Percentiles rank a stretch among this genome's conserved stretches.
Evolutionary conservation across 176 grass and related monocot genomes (phyloP).

Genomic region (Oryza longistaminata): DNA sequence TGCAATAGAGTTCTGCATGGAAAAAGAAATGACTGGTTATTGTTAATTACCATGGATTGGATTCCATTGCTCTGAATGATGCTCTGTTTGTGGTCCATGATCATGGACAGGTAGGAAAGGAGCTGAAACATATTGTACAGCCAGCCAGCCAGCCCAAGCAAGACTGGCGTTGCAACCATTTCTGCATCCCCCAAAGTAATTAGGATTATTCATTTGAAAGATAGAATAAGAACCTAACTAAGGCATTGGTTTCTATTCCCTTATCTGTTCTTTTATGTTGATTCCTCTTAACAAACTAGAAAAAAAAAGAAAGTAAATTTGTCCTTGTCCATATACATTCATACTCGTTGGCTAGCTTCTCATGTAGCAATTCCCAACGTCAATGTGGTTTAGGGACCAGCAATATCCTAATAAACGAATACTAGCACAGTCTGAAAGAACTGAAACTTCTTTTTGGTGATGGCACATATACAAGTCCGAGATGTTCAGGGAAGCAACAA

Average conservation of each 20-base stretch:
- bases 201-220: neutral
- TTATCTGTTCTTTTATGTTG: neutral
- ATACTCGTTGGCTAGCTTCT: neutral
- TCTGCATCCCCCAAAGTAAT: neutral
- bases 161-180: constrained; percentile 3
- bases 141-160: constrained; percentile 21
- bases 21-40: neutral
- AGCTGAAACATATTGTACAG: neutral
- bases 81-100: constrained; percentile 26
- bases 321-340: neutral
- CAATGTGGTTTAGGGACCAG: constrained; percentile 7
- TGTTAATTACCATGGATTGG: neutral
- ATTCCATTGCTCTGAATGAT: neutral
- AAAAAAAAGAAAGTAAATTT: neutral
- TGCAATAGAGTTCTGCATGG: neutral
- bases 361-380: constrained; percentile 8
- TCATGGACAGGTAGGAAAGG: neutral
- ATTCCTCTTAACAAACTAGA: constrained; percentile 10
- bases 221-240: neutral
- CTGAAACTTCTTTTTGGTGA: neutral
- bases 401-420: neutral
- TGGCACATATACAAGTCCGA: neutral
- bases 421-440: neutral
- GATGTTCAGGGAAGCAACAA: constrained; percentile 15
- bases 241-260: neutral